These are phyloP conservation scores for Rhodotorula sp. DNA, from an alignment of 1,284 basidiomycete genomes.

Conservation along the genomic window DNA sequence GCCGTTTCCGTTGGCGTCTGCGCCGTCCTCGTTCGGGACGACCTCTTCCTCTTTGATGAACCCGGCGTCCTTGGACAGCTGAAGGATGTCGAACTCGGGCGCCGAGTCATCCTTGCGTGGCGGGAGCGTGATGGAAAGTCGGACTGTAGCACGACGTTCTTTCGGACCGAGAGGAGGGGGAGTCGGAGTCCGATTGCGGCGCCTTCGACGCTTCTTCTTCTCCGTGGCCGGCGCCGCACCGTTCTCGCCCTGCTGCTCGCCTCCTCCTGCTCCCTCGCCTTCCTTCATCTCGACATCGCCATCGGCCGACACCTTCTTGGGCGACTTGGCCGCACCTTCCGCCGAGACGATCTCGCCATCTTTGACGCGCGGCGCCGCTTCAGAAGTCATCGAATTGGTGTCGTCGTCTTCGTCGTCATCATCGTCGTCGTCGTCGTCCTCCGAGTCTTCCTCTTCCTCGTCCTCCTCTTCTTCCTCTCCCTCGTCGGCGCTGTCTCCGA, in stretches of 20 bases:
- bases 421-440: not conserved
- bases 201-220: constrained; percentile 24
- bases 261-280: not conserved
- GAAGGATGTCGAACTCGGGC: constrained; percentile 61
- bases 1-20: constrained; percentile 49
- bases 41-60: constrained; percentile 19
- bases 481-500: not conserved
- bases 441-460: not conserved
- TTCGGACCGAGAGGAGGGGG: constrained; percentile 21
- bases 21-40: constrained; percentile 52
- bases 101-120: constrained; percentile 62
- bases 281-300: constrained; percentile 10
- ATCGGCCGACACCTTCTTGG: constrained; percentile 2
- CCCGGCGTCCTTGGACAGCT: constrained; percentile 61
- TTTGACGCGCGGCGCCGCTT: constrained; percentile 2
- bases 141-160: constrained; percentile 39
- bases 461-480: not conserved
- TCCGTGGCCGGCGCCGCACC: not conserved
- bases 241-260: not conserved
- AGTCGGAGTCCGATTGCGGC: constrained; percentile 9
- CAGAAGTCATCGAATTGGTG: constrained; percentile 21
- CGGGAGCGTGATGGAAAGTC: constrained; percentile 63
- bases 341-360: constrained; percentile 27
- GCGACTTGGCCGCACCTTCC: constrained; percentile 5
- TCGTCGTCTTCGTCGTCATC: constrained; percentile 23